These are phyloP conservation scores for Isoetes taiwanensis DNA, from an alignment of 75 land plant species.

Conservation along the genomic window DNA sequence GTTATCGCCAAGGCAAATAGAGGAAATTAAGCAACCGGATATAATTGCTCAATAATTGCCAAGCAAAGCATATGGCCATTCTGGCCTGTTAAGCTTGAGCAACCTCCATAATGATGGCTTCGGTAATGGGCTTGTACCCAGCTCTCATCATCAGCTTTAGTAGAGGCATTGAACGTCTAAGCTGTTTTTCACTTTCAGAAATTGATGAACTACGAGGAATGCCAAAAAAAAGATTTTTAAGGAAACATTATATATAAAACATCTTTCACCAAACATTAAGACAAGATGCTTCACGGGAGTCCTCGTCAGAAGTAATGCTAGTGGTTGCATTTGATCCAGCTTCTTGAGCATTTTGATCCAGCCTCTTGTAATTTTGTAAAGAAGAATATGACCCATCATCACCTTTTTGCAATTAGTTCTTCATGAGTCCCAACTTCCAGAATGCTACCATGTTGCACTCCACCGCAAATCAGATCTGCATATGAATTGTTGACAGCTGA, in stretches of 20 bases:
- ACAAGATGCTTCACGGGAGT: too few relatives aligned
- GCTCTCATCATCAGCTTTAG: too few relatives aligned
- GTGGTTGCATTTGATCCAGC: too few relatives aligned
- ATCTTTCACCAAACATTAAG: too few relatives aligned
- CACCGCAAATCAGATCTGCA: not conserved
- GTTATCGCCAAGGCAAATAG: constrained; percentile 16
- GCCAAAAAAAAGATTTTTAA: too few relatives aligned
- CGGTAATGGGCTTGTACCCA: too few relatives aligned
- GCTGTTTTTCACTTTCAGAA: too few relatives aligned
- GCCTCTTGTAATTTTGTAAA: not conserved
- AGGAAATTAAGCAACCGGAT: not conserved
- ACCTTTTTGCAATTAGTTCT: not conserved
- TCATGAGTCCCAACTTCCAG: not conserved
- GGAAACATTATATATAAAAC: too few relatives aligned
- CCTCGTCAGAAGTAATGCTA: too few relatives aligned
- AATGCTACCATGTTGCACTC: not conserved
- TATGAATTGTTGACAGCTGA: not conserved
- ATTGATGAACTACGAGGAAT: too few relatives aligned
- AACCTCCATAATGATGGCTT: constrained; percentile 56
- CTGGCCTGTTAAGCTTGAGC: constrained; percentile 19
- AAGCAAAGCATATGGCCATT: constrained; percentile 7
- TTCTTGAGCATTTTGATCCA: too few relatives aligned
- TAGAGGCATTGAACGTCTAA: too few relatives aligned
- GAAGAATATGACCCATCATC: not conserved
- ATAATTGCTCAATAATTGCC: not conserved